Evolutionary conservation across 257 asterid species (phyloP).

Genomic region (Capsicum rhomboideum): DNA sequence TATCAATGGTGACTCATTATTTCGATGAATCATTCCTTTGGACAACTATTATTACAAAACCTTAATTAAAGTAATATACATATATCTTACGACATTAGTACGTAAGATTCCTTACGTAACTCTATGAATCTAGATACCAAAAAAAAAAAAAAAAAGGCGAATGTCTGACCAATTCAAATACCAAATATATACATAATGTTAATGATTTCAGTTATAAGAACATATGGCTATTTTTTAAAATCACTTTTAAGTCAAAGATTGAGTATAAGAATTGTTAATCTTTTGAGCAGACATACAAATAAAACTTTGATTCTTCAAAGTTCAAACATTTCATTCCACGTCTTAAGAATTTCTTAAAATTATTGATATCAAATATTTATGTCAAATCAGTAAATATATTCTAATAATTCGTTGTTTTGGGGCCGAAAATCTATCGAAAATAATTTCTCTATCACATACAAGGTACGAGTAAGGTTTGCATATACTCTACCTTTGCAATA

Average conservation of each 20-base stretch:
- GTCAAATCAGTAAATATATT: neutral
- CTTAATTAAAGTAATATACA: neutral
- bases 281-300: neutral
- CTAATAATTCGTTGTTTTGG: fast-evolving
- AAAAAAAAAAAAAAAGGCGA: neutral
- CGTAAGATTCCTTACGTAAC: neutral
- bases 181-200: neutral
- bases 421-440: neutral
- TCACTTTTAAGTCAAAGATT: neutral
- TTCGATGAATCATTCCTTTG: too few relatives aligned
- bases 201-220: neutral
- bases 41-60: neutral
- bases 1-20: too few relatives aligned
- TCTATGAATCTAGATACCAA: neutral
- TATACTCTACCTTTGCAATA: neutral
- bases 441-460: neutral
- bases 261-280: neutral
- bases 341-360: neutral
- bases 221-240: neutral
- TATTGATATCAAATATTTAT: neutral
- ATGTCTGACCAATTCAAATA: conserved; percentile 24
- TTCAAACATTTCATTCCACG: neutral
- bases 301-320: neutral
- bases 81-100: neutral
- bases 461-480: neutral